These are phyloP conservation scores for Dictyophora rubrovolvata DNA, from an alignment of 768 basidiomycete species.

Conservation along the genomic window DNA sequence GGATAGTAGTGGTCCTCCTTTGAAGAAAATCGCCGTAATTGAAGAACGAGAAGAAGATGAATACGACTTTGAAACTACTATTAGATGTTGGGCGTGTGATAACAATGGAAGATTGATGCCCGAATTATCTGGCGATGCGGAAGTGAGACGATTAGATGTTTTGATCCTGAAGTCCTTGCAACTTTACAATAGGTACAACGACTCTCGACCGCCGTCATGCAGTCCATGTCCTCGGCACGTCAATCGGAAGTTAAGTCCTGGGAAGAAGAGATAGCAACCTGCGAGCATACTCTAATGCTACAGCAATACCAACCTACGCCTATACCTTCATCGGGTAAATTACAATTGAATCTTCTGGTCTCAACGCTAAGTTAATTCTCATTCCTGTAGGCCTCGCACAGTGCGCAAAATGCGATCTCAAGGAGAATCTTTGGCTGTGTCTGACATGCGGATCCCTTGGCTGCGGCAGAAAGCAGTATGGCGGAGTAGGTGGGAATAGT, in stretches of 20 bases:
- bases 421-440: constrained; percentile 92
- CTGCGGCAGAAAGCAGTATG: constrained; percentile 81
- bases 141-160: not conserved
- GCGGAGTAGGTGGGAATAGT: constrained; percentile 76
- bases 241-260: constrained; percentile 94
- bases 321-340: constrained; percentile 46
- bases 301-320: constrained; percentile 36
- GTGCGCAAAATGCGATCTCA: constrained; percentile 76
- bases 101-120: constrained; percentile 35
- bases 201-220: constrained; percentile 61
- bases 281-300: constrained; percentile 66
- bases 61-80: constrained; percentile 53
- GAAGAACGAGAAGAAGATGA: constrained; percentile 86
- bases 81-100: constrained; percentile 77
- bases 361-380: not conserved
- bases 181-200: constrained; percentile 33
- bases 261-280: constrained; percentile 88
- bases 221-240: constrained; percentile 77
- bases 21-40: constrained; percentile 82
- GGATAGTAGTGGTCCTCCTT: constrained; percentile 68
- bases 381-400: constrained; percentile 55
- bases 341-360: not conserved
- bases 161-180: constrained; percentile 23
- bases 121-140: constrained; percentile 23
- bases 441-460: constrained; percentile 82